These are phyloP conservation scores for Heritiera littoralis DNA, from an alignment of 345 rosid genomes.

Conservation along the genomic window DNA sequence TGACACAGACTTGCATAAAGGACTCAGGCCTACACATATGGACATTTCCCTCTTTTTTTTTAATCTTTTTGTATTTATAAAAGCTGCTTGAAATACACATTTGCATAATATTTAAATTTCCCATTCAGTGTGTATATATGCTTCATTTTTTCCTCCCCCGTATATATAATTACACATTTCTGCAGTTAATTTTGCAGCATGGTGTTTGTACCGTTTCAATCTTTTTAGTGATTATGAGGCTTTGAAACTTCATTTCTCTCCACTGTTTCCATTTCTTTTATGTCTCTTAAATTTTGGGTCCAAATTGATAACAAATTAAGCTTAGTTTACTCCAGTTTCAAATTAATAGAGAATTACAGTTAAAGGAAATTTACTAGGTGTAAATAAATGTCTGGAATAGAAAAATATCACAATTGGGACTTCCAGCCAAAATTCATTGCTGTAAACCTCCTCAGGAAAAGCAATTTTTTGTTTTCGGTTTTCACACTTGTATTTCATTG, in stretches of 20 bases:
- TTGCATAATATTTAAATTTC: constrained; percentile 1
- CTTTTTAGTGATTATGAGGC: not conserved
- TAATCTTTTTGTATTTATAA: not conserved
- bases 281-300: not conserved
- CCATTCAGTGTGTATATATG: not conserved
- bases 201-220: not conserved
- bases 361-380: not conserved
- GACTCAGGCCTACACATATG: not conserved
- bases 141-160: not conserved
- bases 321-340: not conserved
- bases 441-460: not conserved
- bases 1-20: not conserved
- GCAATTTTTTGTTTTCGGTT: not conserved
- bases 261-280: not conserved
- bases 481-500: not conserved
- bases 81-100: not conserved
- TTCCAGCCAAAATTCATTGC: not conserved
- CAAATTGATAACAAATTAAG: not conserved
- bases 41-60: not conserved
- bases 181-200: not conserved
- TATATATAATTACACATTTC: not conserved
- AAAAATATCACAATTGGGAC: not conserved
- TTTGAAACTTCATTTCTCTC: not conserved
- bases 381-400: constrained; percentile 6
- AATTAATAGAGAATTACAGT: not conserved